Base-by-base conservation (phyloP, 129 eudicot species). In the Cynara cardunculus region DNA sequence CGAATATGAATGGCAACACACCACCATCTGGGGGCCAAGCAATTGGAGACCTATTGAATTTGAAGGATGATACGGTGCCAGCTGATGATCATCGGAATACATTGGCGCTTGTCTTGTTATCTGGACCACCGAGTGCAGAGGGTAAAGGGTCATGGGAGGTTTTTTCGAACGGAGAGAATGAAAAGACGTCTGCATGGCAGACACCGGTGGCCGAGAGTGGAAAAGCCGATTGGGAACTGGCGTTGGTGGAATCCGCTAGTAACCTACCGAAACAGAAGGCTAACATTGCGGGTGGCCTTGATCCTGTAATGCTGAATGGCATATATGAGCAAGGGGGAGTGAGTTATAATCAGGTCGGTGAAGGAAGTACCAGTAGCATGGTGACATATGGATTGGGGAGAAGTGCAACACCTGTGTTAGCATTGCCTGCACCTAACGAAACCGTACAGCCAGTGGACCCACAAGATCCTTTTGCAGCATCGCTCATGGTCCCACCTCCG, bases 401-500 rank as follows among this genome's bases (percentile, higher is more conserved):
- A 77, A 80, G 22, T 78, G 79, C 85, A 4, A 79, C 89, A 14
- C 88, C 91, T 14, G 81, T 84, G 46, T 80, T 91, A 37, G 90
- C 90, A 34, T 80, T 87, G 76, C 93, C 97, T 25, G 97, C 89
- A 14, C 97, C 97, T 0, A 89, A 85, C 44, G 91, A 88, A 13
- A 84, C 87, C 7, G 59, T 77, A 53, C 85, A 80, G 12, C 59
- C 73, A 26, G 88, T 89, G 72, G 90, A 90, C 71, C 78, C 84
- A 11, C 89, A 76, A 62, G 94, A 91, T 59, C 97, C 97, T 27
- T 91, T 91, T 73, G 94, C 90, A 14, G 97, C 97, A 1, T 91
- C 97, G 22, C 82, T 91, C 13, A 64, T 49, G 59, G 90, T 91
- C 76, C 90, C 94, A 49, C 94, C 97, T 0, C 97, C 97, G 19